Evolutionary conservation across 768 basidiomycete species (phyloP).

Genomic region (Royoungia palumana): DNA sequence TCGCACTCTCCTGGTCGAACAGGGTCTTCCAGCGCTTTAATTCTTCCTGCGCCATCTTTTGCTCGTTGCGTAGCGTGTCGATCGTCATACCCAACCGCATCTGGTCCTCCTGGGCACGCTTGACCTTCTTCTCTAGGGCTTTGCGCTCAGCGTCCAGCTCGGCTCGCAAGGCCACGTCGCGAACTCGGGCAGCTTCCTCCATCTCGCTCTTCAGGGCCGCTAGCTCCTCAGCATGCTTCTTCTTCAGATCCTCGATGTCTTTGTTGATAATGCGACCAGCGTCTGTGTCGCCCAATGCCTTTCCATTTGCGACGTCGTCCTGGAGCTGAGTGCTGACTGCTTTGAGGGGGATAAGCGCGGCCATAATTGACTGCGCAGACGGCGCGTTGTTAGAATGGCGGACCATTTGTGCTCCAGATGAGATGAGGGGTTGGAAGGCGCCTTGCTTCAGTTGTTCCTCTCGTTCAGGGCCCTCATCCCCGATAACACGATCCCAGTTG

Average conservation of each 20-base stretch:
- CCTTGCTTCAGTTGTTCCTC: conserved; percentile 34
- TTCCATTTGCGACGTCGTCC: conserved; percentile 40
- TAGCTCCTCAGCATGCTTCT: conserved; percentile 39
- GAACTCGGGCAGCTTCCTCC: conserved; percentile 33
- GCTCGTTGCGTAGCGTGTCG: too few species aligned
- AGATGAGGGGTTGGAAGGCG: conserved; percentile 40
- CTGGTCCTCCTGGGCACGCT: neutral
- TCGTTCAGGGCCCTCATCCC: conserved; percentile 24
- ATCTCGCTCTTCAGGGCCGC: conserved; percentile 38
- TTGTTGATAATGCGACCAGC: conserved; percentile 45
- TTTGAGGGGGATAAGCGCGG: conserved; percentile 33
- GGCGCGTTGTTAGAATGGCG: conserved; percentile 37
- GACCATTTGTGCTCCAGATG: conserved; percentile 38
- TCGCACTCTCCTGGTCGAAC: too few species aligned
- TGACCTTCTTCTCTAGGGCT: neutral
- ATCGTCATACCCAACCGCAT: neutral
- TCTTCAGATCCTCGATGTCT: conserved; percentile 38
- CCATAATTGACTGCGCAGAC: conserved; percentile 41
- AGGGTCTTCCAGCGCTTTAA: too few species aligned
- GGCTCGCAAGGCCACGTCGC: neutral
- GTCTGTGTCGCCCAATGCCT: conserved; percentile 42
- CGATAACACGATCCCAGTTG: conserved; percentile 40
- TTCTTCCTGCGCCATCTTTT: too few species aligned
- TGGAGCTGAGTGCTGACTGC: conserved; percentile 44
- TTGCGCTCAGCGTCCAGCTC: neutral